Evolutionary conservation across 805 yeast genomes (phyloP), one percentile per base, ranked within the genome.

Genomic region (Saturnispora sanitii): DNA sequence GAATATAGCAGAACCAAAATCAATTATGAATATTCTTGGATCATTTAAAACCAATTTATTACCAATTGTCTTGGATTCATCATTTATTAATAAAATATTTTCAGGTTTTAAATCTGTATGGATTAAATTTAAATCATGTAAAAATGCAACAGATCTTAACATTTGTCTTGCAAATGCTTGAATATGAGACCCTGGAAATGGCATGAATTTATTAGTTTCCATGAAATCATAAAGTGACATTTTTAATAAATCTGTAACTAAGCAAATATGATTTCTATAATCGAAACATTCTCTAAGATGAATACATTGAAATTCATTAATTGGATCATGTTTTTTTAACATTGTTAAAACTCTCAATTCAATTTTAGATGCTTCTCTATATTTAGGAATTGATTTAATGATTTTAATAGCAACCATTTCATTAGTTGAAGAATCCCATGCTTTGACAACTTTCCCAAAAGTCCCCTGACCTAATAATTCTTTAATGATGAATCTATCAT

Each of bases 21-120:
- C 99, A 45, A 92, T 92, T 21, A 90, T 74, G 57, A 85, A 87
- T 41, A 92, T 84, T 46, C 76, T 71, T 2, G 97, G 94, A 56
- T 83, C 78, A 36, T 70, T 71, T 47, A 92, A 69, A 8, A 85
- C 68, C 25, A 61, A 57, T 19, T 50, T 46, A 39, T 62, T 53
- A 33, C 57, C 61, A 49, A 67, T 67, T 36, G 67, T 61, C 12
- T 49, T 51, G 43, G 55, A 73, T 1, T 71, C 58, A 51, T 69
- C 75, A 51, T 77, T 74, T 43, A 74, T 73, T 26, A 87, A 65
- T 26, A 92, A 61, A 33, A 92, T 82, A 57, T 92, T 92, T 60
- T 92, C 99, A 1, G 99, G 99, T 62, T 92, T 92, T 50, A 92
- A 68, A 60, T 92, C 99, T 0, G 99, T 92, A 61, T 92, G 99